A percentile compares a stretch with the other conserved stretches of the same genome.
phyloP scores from a whole-genome alignment of 2,329 filamentous ascomycete species.

The Paraconiothyrium sp. region DNA sequence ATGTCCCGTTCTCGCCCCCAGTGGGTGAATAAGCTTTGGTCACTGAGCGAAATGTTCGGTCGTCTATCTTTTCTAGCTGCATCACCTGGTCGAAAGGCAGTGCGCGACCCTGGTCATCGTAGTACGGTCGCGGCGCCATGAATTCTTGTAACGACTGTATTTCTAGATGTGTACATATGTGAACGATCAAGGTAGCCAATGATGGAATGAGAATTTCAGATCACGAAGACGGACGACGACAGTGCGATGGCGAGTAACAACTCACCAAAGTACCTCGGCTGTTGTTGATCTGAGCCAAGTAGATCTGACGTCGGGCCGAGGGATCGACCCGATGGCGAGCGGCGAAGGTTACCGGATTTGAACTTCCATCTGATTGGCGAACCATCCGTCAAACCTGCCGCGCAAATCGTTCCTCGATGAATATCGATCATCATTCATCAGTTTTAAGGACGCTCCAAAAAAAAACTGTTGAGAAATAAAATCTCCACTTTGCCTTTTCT shows the following conservation, averaged over 20 bases:
- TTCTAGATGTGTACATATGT: not conserved
- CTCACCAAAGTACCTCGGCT: not conserved
- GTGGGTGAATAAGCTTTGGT: conserved; percentile 55
- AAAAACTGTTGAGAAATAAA: no score
- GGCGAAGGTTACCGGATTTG: not conserved
- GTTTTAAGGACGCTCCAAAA: no score
- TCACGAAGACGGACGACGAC: not conserved
- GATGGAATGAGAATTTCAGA: not conserved
- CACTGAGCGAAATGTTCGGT: conserved; percentile 51
- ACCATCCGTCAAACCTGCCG: not conserved
- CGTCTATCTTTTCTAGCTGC: conserved; percentile 52
- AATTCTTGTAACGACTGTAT: not conserved
- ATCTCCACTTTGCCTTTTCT: no score
- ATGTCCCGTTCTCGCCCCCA: conserved; percentile 55
- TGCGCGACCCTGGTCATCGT: conserved; percentile 33
- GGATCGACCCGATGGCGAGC: not conserved
- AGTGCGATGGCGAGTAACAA: not conserved
- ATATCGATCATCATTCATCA: no score
- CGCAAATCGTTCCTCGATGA: not conserved
- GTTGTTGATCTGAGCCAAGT: not conserved
- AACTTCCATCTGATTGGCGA: not conserved
- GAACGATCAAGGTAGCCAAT: not conserved
- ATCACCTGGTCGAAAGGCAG: conserved; percentile 54
- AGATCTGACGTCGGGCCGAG: not conserved
- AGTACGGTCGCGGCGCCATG: conserved; percentile 42